These are phyloP conservation scores for Colletotrichum tropicicola DNA, from an alignment of 2,329 filamentous ascomycete species.

Conservation along the genomic window DNA sequence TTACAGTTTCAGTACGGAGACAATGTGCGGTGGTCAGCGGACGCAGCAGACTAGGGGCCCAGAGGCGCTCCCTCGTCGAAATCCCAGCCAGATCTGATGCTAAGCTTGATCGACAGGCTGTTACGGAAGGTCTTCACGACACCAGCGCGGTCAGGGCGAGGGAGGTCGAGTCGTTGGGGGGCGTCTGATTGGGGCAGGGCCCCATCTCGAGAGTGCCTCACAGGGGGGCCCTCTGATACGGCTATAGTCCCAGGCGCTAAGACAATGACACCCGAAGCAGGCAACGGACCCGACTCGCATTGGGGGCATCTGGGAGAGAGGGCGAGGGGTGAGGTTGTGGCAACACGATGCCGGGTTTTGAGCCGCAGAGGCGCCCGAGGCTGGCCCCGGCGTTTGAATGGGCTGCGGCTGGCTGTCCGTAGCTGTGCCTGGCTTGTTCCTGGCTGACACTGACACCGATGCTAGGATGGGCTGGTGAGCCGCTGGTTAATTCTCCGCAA, in stretches of 20 bases:
- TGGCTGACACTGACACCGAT: not conserved
- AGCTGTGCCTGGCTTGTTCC: not conserved
- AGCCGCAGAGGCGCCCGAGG: slow-evolving; percentile 3
- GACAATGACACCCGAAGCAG: not conserved
- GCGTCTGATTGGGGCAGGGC: not conserved
- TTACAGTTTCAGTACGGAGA: slow-evolving; percentile 25
- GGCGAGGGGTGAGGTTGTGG: not conserved
- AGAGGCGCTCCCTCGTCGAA: not conserved
- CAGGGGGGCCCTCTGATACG: slow-evolving; percentile 9
- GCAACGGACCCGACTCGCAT: not conserved
- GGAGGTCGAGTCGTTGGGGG: not conserved
- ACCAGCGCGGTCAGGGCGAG: not conserved
- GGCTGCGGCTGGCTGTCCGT: not conserved
- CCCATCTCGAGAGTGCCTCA: not conserved
- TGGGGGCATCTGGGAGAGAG: not conserved
- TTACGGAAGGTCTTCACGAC: slow-evolving; percentile 25
- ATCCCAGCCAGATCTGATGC: slow-evolving; percentile 19
- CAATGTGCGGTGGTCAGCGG: not conserved
- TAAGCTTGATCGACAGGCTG: slow-evolving; percentile 19
- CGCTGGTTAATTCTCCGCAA: not conserved
- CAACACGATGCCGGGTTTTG: slow-evolving; percentile 3
- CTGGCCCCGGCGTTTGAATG: not conserved
- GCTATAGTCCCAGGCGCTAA: slow-evolving; percentile 18
- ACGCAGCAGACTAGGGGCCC: not conserved
- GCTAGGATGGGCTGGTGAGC: not conserved